These are phyloP conservation scores for Lodderomyces metapsilosis DNA, from an alignment of 1,139 yeast genomes.

Conservation along the genomic window DNA sequence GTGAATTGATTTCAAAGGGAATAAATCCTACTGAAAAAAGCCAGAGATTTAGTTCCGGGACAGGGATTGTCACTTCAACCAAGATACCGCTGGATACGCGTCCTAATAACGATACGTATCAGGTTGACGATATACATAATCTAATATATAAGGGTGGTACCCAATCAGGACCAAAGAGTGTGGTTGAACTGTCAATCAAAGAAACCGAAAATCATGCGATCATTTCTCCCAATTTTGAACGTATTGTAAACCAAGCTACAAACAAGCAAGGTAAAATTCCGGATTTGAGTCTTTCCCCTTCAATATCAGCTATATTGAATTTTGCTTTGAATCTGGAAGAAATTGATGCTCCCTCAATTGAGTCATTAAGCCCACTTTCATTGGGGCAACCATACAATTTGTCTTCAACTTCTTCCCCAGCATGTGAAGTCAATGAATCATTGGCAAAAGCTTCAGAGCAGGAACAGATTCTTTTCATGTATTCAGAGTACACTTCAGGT, in stretches of 20 bases:
- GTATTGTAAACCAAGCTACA: not conserved
- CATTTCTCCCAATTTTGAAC: not conserved
- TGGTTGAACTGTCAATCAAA: not conserved
- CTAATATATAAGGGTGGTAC: not conserved
- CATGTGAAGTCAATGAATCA: constrained; percentile 2
- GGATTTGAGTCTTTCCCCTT: constrained; percentile 33
- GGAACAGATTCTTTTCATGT: constrained; percentile 35
- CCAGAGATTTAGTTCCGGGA: not conserved
- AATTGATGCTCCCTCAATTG: constrained; percentile 15
- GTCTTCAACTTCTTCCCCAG: constrained; percentile 1
- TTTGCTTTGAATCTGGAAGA: constrained; percentile 42
- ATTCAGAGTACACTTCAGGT: constrained; percentile 52
- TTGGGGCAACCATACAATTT: constrained; percentile 12
- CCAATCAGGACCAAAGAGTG: not conserved
- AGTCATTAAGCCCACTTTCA: constrained; percentile 34
- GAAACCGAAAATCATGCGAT: not conserved
- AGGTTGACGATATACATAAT: not conserved
- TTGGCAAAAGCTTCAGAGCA: constrained; percentile 21
- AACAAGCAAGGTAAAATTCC: not conserved
- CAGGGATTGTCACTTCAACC: not conserved
- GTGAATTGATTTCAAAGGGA: constrained; percentile 48
- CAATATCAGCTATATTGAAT: constrained; percentile 43
- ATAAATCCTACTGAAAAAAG: constrained; percentile 36
- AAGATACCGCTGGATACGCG: constrained; percentile 12
- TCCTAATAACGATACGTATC: constrained; percentile 4